Evolutionary conservation across 2,329 filamentous ascomycete genomes (phyloP).

Genomic region (Colletotrichum viniferum): DNA sequence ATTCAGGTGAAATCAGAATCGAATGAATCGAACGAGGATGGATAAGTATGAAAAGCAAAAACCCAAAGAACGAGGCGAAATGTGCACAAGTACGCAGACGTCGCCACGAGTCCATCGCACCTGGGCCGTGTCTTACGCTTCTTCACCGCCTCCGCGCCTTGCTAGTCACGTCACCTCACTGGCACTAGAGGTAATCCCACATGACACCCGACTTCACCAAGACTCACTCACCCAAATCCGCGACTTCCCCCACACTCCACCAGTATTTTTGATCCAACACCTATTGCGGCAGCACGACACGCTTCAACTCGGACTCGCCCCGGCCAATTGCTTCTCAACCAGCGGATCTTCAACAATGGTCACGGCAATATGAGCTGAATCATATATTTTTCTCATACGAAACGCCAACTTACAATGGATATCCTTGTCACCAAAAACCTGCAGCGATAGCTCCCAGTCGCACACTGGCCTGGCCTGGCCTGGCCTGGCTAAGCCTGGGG

Average conservation of each 20-base stretch:
- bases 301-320: not conserved
- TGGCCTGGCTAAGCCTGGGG: not conserved
- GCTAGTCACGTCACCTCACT: not conserved
- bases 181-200: not conserved
- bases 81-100: not conserved
- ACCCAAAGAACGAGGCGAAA: not conserved
- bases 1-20: not conserved
- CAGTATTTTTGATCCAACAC: not conserved
- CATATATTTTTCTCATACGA: not conserved
- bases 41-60: not conserved
- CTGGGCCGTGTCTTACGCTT: not conserved
- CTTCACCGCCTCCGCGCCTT: not conserved
- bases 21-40: not conserved
- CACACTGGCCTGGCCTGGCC: not conserved
- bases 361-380: not conserved
- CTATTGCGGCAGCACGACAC: not conserved
- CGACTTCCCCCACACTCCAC: not conserved
- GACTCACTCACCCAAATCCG: not conserved
- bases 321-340: not conserved
- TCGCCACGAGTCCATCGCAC: not conserved
- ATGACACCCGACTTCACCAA: not conserved
- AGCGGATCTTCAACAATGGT: not conserved
- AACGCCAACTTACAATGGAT: not conserved
- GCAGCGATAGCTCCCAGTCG: not conserved
- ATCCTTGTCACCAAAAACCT: not conserved